Percentiles rank a stretch among this genome's conserved stretches.
phyloP scores from a whole-genome alignment of 805 yeast genomes.

The Candida montana region DNA sequence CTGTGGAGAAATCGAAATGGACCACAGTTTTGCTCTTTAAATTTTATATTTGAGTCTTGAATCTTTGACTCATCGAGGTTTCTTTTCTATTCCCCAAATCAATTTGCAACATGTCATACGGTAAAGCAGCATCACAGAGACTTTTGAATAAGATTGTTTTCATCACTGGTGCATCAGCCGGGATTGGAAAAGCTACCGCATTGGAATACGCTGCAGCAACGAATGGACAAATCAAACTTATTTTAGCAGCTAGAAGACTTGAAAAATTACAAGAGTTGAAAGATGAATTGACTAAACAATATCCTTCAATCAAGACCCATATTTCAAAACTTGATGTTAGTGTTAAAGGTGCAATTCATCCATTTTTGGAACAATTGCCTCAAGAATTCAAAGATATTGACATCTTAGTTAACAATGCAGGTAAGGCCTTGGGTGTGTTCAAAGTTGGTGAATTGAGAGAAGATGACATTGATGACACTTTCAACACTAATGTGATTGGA shows the following conservation, averaged over 20 bases:
- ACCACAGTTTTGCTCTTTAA: no score
- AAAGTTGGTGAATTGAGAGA: conserved; percentile 61
- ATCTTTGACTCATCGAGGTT: no score
- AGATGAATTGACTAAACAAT: conserved; percentile 39
- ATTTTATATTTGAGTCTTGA: no score
- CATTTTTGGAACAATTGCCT: conserved; percentile 52
- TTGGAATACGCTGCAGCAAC: conserved; percentile 77
- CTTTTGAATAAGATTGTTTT: conserved; percentile 72
- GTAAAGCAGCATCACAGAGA: conserved; percentile 71
- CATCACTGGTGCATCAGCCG: conserved; percentile 93
- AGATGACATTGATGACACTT: conserved; percentile 69
- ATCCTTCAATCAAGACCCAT: conserved; percentile 41
- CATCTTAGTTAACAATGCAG: conserved; percentile 67
- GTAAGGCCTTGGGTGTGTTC: conserved; percentile 76
- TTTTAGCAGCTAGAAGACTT: conserved; percentile 73
- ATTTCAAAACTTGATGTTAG: conserved; percentile 54
- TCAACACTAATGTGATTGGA: conserved; percentile 84
- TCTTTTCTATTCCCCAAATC: no score
- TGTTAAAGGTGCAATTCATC: conserved; percentile 42
- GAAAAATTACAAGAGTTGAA: conserved; percentile 53
- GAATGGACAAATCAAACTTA: conserved; percentile 61
- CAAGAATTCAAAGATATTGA: conserved; percentile 58
- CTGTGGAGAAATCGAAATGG: no score
- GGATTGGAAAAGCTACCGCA: conserved; percentile 93
- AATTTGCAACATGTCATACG: conserved; percentile 53